These are phyloP conservation scores for Lepidopterella palustris DNA, from an alignment of 495 filamentous ascomycete genomes.

Conservation along the genomic window DNA sequence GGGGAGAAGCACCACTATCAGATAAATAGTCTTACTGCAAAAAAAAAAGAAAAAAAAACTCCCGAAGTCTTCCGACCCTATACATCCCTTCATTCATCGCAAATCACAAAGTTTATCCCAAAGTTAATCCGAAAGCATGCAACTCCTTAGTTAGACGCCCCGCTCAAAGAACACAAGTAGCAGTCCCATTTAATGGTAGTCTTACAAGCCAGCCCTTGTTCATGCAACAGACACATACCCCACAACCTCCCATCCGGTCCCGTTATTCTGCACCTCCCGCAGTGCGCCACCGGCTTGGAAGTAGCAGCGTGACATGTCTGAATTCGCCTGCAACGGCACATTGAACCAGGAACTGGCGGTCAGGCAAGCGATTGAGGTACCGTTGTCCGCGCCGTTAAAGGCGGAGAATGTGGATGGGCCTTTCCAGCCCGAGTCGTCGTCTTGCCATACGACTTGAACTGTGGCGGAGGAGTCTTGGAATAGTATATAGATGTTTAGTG, in stretches of 20 bases:
- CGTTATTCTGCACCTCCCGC: constrained; percentile 19
- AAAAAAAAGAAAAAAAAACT: too few species aligned
- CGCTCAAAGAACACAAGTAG: too few species aligned
- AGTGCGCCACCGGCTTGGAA: constrained; percentile 14
- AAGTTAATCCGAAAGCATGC: too few species aligned
- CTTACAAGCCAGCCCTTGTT: too few species aligned
- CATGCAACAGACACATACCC: constrained; percentile 13
- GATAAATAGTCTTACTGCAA: too few species aligned
- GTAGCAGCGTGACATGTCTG: constrained; percentile 18
- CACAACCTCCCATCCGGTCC: constrained; percentile 15
- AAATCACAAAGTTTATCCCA: too few species aligned
- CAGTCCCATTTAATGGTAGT: too few species aligned
- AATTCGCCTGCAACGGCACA: background rate
- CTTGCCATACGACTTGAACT: constrained; percentile 17
- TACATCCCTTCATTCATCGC: too few species aligned
- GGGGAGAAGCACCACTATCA: too few species aligned
- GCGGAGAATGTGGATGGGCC: constrained; percentile 13
- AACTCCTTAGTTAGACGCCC: too few species aligned
- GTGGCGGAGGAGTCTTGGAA: constrained; percentile 13
- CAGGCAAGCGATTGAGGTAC: constrained; percentile 14
- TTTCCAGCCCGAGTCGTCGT: constrained; percentile 16
- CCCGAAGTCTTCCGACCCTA: too few species aligned
- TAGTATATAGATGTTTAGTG: constrained; percentile 17
- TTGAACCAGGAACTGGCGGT: constrained; percentile 13
- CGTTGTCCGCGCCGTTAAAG: constrained; percentile 16